These are phyloP conservation scores for Thyridium curvatum DNA, from an alignment of 2,329 filamentous ascomycete species.

Conservation along the genomic window DNA sequence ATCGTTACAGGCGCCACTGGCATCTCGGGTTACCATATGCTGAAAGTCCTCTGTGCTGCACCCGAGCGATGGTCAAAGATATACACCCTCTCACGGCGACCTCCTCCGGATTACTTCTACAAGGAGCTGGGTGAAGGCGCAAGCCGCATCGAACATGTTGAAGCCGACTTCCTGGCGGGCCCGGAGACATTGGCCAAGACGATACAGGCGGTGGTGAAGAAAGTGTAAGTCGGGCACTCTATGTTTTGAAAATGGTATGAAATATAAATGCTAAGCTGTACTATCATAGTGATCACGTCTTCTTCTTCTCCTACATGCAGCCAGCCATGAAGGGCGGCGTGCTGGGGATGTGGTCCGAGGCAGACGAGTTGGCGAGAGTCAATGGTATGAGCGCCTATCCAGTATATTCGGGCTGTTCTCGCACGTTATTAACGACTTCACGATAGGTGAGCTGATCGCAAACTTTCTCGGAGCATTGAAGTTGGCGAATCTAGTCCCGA, in stretches of 20 bases:
- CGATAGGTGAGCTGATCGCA: constrained; percentile 24
- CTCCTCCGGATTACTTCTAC: constrained; percentile 26
- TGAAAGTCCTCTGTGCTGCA: constrained; percentile 38
- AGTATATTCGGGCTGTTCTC: no score
- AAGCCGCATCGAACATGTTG: constrained; percentile 31
- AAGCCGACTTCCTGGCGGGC: constrained; percentile 24
- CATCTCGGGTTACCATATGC: constrained; percentile 44
- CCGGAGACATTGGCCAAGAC: constrained; percentile 17
- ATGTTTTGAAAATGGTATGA: no score
- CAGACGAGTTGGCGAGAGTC: constrained; percentile 39
- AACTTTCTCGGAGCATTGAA: constrained; percentile 41
- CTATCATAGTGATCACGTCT: constrained; percentile 33
- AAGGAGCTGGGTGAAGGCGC: constrained; percentile 18
- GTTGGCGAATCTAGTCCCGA: constrained; percentile 19
- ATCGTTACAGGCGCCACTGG: constrained; percentile 49
- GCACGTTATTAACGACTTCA: not conserved
- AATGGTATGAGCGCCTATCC: constrained; percentile 21
- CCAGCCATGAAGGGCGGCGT: constrained; percentile 34
- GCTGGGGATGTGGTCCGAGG: constrained; percentile 37
- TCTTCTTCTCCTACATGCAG: constrained; percentile 51
- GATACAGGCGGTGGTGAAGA: not conserved
- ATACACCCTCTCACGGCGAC: constrained; percentile 39
- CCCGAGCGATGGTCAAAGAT: constrained; percentile 45
- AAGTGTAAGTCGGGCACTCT: constrained; percentile 5
- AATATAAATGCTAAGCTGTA: constrained; percentile 13